These are phyloP conservation scores for Tetradesmus obliquus DNA, from an alignment of 139 green algal genomes.

Conservation along the genomic window DNA sequence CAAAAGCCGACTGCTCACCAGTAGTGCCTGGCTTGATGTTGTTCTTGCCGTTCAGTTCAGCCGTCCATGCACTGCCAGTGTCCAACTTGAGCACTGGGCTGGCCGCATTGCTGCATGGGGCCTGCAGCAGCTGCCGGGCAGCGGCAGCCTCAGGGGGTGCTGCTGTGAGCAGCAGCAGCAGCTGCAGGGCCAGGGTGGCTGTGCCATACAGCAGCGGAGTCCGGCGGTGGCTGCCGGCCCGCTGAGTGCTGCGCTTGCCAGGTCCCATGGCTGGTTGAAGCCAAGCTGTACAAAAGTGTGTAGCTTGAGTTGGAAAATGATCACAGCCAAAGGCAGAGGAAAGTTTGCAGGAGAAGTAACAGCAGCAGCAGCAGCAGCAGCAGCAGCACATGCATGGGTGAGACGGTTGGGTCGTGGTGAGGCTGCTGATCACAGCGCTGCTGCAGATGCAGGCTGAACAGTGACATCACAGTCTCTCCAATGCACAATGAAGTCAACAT, in stretches of 20 bases:
- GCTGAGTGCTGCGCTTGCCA: not conserved
- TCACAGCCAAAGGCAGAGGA: no score
- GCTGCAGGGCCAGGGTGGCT: not conserved
- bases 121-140: not conserved
- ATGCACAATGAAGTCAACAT: no score
- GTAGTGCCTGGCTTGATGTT: conserved; percentile 14
- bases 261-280: not conserved
- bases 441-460: no score
- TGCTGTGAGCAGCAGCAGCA: not conserved
- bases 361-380: no score
- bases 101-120: not conserved
- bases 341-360: no score
- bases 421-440: no score
- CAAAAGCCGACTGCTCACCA: not conserved
- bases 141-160: not conserved
- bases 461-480: no score
- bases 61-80: not conserved
- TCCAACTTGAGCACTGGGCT: not conserved
- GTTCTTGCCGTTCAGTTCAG: not conserved
- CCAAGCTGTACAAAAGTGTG: no score
- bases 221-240: not conserved
- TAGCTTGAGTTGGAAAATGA: no score
- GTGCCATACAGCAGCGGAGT: not conserved
- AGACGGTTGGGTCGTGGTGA: no score
- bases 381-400: no score